A percentile compares a stretch with the other conserved stretches of the same genome.
These are phyloP conservation scores for Conticribra weissflogii DNA, from an alignment of 108 stramenopile genomes.

Conservation along the genomic window DNA sequence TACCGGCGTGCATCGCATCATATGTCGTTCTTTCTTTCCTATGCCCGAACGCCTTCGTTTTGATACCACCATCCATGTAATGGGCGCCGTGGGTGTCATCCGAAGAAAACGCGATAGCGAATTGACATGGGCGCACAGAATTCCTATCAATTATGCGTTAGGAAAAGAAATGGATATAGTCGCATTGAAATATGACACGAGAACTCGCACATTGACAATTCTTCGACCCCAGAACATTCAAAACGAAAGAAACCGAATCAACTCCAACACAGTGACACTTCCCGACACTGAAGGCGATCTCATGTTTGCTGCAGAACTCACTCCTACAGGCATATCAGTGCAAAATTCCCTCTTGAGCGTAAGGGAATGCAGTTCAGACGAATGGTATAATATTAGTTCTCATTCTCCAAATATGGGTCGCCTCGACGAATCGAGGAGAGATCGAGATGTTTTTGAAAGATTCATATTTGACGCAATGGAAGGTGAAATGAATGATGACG, in stretches of 20 bases:
- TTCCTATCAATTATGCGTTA: slow-evolving; percentile 12
- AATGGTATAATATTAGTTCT: no score
- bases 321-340: neutral
- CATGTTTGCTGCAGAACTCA: slow-evolving; percentile 27
- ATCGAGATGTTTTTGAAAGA: no score
- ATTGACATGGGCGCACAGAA: slow-evolving; percentile 14
- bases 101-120: slow-evolving; percentile 12
- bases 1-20: slow-evolving; percentile 9
- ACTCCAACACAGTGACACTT: slow-evolving; percentile 3
- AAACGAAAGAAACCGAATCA: neutral
- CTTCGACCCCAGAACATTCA: neutral
- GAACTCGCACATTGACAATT: slow-evolving; percentile 6
- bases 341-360: slow-evolving; percentile 25
- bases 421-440: no score
- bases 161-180: slow-evolving; percentile 20
- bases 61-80: no score
- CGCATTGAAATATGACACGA: slow-evolving; percentile 29
- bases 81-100: slow-evolving; percentile 28
- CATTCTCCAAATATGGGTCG: no score
- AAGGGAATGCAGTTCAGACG: slow-evolving; percentile 28
- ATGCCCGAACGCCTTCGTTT: neutral
- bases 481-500: no score
- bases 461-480: no score
- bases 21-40: slow-evolving; percentile 39
- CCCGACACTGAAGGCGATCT: slow-evolving; percentile 20